Base-by-base conservation (phyloP, 257 asterid genomes). In the Nyctanthes arbortristis region DNA sequence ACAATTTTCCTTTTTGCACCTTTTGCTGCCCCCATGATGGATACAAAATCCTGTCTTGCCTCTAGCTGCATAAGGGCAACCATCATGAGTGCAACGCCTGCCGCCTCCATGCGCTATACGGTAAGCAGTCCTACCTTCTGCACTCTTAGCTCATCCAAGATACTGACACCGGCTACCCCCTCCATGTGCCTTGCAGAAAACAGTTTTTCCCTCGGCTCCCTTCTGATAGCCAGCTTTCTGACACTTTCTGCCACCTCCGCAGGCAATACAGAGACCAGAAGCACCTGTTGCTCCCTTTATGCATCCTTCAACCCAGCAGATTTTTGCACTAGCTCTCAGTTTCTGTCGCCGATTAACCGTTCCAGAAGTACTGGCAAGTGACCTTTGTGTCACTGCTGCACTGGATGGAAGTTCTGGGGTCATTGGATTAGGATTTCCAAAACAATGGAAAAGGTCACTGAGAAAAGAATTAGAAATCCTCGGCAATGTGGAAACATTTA, bases 1-100 rank as follows among this genome's bases (percentile, higher is more conserved):
- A 74, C 91, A 88, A 29, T 83, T 76, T 24, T 88, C 88, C 22
- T 81, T 59, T 67, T 55, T 68, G 73, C 95, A 88, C 74, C 95
- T 83, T 75, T 85, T 88, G 65, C 91, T 88, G 5, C 95, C 91
- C n/a, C 95, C 91, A 47, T 88, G 95, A 9, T 88, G 85, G 58
- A 88, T 85, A 73, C 95, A 83, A 7, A 80, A 73, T 61, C 91
- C 95, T 10, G 88, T 79, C 55, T 71, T 85, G n/a, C 93, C 89
- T 70, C 93, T 82, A 6, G 93, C 81, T 45, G 90, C 88, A 65
- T 88, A 82, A 73, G 67, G 0, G 76, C 93, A 87, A 22, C 78
- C 84, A 30, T 71, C 82, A 3, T 82, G 84, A 70, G 58, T 69
- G 70, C 90, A 87, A 61, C 90, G 76, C 66, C 82, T 81, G 29